These are phyloP conservation scores for Leucocoprinus sp. DNA, from an alignment of 768 basidiomycete species.

Conservation along the genomic window DNA sequence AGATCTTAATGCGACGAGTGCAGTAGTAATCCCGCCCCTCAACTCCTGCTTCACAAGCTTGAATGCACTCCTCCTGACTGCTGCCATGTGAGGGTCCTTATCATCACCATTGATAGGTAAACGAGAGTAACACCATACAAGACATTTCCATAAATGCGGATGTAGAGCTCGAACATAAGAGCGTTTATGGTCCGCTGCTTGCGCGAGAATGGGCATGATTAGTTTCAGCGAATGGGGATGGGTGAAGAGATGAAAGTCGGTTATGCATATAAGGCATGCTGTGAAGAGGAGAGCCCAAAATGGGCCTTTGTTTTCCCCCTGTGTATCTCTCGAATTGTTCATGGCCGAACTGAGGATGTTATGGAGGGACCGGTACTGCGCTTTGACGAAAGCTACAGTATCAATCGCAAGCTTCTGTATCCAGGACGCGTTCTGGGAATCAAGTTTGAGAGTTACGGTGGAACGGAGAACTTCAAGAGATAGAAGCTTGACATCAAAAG, in stretches of 20 bases:
- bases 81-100: slow-evolving; percentile 8
- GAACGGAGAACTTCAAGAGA: slow-evolving; percentile 3
- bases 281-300: slow-evolving; percentile 37
- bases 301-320: slow-evolving; percentile 21
- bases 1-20: slow-evolving; percentile 34
- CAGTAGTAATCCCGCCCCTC: slow-evolving; percentile 32
- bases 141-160: slow-evolving; percentile 41
- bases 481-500: background rate
- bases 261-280: slow-evolving; percentile 40
- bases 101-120: slow-evolving; percentile 20
- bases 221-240: slow-evolving; percentile 30
- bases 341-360: slow-evolving; percentile 20
- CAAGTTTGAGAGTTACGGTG: slow-evolving; percentile 1
- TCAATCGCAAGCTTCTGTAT: background rate
- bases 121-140: slow-evolving; percentile 48
- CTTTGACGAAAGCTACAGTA: slow-evolving; percentile 7
- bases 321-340: background rate
- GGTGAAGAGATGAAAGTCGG: slow-evolving; percentile 35
- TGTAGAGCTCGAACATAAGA: slow-evolving; percentile 29
- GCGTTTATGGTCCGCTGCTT: slow-evolving; percentile 26
- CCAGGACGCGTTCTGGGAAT: background rate
- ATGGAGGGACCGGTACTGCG: slow-evolving; percentile 16
- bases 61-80: slow-evolving; percentile 29
- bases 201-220: slow-evolving; percentile 26
- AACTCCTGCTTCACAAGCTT: slow-evolving; percentile 39